phyloP scores from a whole-genome alignment of 2,329 filamentous ascomycete genomes.

The Seiridium cupressi region DNA sequence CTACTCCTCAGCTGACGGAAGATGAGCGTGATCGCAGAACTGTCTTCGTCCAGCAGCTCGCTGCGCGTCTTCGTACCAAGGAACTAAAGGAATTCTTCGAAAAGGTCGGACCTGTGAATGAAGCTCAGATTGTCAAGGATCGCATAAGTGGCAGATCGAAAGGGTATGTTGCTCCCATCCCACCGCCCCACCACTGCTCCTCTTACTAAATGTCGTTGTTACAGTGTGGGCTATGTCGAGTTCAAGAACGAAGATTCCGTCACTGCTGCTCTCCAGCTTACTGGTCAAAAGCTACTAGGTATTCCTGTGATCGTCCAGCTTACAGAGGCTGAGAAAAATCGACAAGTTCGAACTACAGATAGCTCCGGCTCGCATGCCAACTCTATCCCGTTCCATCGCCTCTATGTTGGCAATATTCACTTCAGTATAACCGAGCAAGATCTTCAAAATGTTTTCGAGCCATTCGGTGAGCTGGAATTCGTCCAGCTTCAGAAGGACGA shows the following conservation, averaged over 20 bases:
- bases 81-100: constrained; percentile 95
- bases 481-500: constrained; percentile 98
- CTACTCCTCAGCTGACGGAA: constrained; percentile 76
- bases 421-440: constrained; percentile 98
- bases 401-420: constrained; percentile 99
- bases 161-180: constrained; percentile 61
- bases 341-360: constrained; percentile 84
- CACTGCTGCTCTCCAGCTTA: constrained; percentile 90
- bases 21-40: constrained; percentile 96
- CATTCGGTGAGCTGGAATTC: constrained; percentile 96
- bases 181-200: not conserved
- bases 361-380: constrained; percentile 68
- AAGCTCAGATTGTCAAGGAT: constrained; percentile 98
- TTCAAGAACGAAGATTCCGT: constrained; percentile 97
- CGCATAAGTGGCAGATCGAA: constrained; percentile 95
- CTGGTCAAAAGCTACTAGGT: constrained; percentile 96
- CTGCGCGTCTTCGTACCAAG: constrained; percentile 85
- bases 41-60: constrained; percentile 97
- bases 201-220: constrained; percentile 32
- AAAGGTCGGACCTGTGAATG: constrained; percentile 89
- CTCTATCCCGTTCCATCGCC: constrained; percentile 91
- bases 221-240: constrained; percentile 97
- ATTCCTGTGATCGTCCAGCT: constrained; percentile 98
- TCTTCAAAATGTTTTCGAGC: constrained; percentile 93
- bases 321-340: constrained; percentile 99